Evolutionary conservation across 345 rosid species (phyloP).

Genomic region (Noccaea caerulescens): DNA sequence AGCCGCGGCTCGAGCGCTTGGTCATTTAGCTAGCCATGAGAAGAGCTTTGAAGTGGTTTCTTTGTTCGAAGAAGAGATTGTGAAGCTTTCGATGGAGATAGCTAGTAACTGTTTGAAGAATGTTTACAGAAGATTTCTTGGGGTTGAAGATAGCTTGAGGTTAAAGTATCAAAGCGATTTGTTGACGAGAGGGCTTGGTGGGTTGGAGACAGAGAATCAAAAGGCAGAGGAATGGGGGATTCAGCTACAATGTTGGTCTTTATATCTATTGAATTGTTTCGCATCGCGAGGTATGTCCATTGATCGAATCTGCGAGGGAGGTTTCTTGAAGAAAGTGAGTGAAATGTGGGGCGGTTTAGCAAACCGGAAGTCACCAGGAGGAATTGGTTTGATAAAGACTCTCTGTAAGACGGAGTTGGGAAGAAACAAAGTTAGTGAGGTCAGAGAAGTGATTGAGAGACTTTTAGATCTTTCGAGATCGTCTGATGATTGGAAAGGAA

Average conservation of each 20-base stretch:
- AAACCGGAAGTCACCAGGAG: constrained; percentile 64
- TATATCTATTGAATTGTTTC: constrained; percentile 68
- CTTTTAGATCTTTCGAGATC: constrained; percentile 71
- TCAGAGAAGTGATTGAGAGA: constrained; percentile 49
- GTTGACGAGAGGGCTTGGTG: constrained; percentile 78
- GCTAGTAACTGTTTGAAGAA: constrained; percentile 53
- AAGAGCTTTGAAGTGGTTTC: constrained; percentile 58
- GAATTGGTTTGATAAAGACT: constrained; percentile 64
- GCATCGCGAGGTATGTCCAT: constrained; percentile 58
- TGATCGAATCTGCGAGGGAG: constrained; percentile 49
- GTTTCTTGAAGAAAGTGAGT: constrained; percentile 53
- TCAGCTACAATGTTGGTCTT: constrained; percentile 78
- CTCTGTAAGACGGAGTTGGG: constrained; percentile 63
- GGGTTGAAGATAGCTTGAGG: constrained; percentile 52
- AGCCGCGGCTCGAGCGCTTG: constrained; percentile 77
- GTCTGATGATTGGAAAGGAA: constrained; percentile 67
- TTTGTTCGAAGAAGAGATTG: constrained; percentile 56
- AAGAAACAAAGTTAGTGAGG: constrained; percentile 52
- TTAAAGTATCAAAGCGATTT: constrained; percentile 69
- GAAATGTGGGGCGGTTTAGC: constrained; percentile 73
- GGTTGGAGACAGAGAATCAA: constrained; percentile 55
- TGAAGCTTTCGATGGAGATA: constrained; percentile 56
- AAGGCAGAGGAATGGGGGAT: constrained; percentile 87
- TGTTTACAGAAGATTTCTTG: constrained; percentile 57
- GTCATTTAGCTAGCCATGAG: constrained; percentile 70